Conservation (phyloP, 768 basidiomycete species). For the Podaxis pistillaris region DNA sequence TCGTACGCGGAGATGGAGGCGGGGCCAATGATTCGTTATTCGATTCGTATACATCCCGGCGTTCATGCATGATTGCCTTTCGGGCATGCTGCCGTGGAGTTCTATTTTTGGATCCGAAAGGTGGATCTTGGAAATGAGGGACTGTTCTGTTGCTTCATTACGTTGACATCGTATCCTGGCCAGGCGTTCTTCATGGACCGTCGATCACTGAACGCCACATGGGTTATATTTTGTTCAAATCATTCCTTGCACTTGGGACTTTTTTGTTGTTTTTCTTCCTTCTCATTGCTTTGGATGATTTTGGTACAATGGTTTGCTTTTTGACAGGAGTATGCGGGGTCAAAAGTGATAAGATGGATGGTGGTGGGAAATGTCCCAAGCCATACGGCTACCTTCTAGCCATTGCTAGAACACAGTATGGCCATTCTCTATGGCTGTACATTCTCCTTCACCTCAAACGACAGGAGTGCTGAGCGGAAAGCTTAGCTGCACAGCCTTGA, state of each 20-base stretch:
- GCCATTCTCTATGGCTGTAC: neutral
- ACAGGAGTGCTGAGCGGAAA: neutral
- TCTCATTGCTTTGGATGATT: neutral
- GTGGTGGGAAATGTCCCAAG: neutral
- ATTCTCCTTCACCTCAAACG: neutral
- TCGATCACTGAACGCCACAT: neutral
- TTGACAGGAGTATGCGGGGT: neutral
- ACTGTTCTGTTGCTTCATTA: neutral
- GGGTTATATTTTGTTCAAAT: neutral
- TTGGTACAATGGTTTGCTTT: neutral
- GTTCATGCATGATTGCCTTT: neutral
- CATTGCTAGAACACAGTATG: neutral
- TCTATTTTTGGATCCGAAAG: neutral
- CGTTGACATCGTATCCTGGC: neutral
- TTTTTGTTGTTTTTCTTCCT: neutral
- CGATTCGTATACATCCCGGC: neutral
- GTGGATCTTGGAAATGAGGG: neutral
- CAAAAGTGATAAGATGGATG: constrained; percentile 4
- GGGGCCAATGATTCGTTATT: neutral
- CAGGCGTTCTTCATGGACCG: neutral
- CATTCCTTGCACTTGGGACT: neutral
- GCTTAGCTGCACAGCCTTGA: neutral
- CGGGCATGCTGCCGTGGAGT: neutral
- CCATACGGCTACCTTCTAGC: neutral
- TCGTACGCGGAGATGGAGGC: constrained; percentile 1